phyloP scores from a whole-genome alignment of 2,329 filamentous ascomycete genomes.

The Penicillium sp. region DNA sequence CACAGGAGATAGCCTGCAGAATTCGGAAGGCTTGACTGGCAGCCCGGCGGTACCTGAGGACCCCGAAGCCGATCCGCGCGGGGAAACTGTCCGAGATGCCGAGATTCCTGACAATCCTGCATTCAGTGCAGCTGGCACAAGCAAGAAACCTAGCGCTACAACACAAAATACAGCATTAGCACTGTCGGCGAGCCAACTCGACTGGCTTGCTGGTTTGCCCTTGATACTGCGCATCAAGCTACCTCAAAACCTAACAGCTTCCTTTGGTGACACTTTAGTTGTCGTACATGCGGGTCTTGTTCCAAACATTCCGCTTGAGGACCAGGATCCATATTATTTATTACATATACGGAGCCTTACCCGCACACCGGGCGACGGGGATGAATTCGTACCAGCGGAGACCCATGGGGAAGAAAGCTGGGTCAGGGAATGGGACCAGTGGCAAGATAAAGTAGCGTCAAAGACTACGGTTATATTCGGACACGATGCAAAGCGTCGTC shows the following conservation, averaged over 20 bases:
- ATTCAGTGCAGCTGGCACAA: neutral
- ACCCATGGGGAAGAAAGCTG: slow-evolving; percentile 19
- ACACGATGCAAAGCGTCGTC: slow-evolving; percentile 24
- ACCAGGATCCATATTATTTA: slow-evolving; percentile 18
- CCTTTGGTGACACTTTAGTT: slow-evolving; percentile 13
- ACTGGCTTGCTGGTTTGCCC: slow-evolving; percentile 22
- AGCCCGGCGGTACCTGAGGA: neutral
- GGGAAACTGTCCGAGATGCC: neutral
- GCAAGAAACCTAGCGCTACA: neutral
- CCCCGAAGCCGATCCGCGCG: neutral
- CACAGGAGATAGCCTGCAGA: neutral
- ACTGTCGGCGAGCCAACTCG: slow-evolving; percentile 14
- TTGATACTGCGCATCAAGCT: slow-evolving; percentile 21
- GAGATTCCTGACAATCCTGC: neutral
- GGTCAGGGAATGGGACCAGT: slow-evolving; percentile 20
- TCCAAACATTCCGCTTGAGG: slow-evolving; percentile 15
- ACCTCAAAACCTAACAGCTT: slow-evolving; percentile 2
- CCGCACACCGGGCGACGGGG: neutral
- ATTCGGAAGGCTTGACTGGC: neutral
- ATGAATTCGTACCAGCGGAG: slow-evolving; percentile 7
- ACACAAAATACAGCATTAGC: slow-evolving; percentile 10
- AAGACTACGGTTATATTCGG: slow-evolving; percentile 23
- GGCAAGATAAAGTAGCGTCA: slow-evolving; percentile 16
- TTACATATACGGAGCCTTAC: slow-evolving; percentile 21
- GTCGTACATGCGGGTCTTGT: slow-evolving; percentile 22